Evolutionary conservation across 805 yeast species (phyloP).

Genomic region (Tetrapisispora namnaoensis): DNA sequence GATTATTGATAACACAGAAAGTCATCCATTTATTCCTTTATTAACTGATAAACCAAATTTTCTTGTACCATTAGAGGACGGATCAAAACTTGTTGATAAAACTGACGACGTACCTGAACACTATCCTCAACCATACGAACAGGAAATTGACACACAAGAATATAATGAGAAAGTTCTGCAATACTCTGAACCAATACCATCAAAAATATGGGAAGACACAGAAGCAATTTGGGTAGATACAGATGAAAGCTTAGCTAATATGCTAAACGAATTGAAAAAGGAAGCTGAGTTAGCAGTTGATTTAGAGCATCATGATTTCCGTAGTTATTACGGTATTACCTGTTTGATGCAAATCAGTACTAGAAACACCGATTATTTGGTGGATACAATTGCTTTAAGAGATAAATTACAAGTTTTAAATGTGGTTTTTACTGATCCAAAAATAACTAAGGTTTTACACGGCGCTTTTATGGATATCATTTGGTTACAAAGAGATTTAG

Average conservation of each 20-base stretch:
- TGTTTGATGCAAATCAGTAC: constrained; percentile 89
- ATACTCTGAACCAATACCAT: constrained; percentile 38
- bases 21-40: constrained; percentile 68
- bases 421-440: constrained; percentile 69
- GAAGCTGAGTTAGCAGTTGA: constrained; percentile 77
- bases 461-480: constrained; percentile 96
- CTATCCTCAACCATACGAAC: constrained; percentile 70
- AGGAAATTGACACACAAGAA: constrained; percentile 59
- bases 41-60: constrained; percentile 67
- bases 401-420: constrained; percentile 62
- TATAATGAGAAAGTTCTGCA: constrained; percentile 54
- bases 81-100: constrained; percentile 32
- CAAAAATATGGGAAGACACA: constrained; percentile 55
- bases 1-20: constrained; percentile 58
- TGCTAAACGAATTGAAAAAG: constrained; percentile 45
- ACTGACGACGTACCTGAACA: constrained; percentile 42
- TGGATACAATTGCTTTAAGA: constrained; percentile 75
- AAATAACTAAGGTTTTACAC: constrained; percentile 78
- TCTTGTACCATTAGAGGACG: constrained; percentile 44
- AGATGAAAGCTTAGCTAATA: constrained; percentile 37
- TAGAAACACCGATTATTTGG: constrained; percentile 69
- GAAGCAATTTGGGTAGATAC: constrained; percentile 66
- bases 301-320: constrained; percentile 89
- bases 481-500: constrained; percentile 94
- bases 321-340: constrained; percentile 84